Conservation (phyloP, 306 rosid genomes). For the Dicorynia guianensis region DNA sequence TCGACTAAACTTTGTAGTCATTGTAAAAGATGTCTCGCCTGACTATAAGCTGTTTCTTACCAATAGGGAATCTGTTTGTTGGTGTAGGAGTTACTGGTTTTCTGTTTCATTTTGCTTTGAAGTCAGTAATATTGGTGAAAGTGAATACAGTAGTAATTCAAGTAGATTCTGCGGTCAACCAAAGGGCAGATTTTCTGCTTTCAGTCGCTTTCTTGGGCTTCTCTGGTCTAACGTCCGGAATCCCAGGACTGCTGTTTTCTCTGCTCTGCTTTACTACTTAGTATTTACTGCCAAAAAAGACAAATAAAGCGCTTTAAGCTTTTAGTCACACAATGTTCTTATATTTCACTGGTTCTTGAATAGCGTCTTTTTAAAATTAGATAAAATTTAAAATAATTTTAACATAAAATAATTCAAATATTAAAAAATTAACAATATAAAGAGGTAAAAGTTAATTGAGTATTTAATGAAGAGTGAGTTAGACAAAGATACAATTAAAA, state of each 20-base stretch:
- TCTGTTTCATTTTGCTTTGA: slow-evolving; percentile 33
- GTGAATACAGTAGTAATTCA: slow-evolving; percentile 43
- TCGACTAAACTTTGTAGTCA: not conserved
- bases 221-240: slow-evolving; percentile 57
- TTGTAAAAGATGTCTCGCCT: not conserved
- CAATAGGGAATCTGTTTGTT: not conserved
- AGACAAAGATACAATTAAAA: too few species aligned
- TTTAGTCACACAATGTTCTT: not conserved
- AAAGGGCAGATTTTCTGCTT: slow-evolving; percentile 49
- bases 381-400: too few species aligned
- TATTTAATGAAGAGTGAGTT: too few species aligned
- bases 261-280: slow-evolving; percentile 46
- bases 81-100: slow-evolving; percentile 16
- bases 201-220: slow-evolving; percentile 40
- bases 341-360: too few species aligned
- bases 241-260: slow-evolving; percentile 62
- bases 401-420: too few species aligned
- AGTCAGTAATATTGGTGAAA: slow-evolving; percentile 39
- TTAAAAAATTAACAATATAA: too few species aligned
- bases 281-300: slow-evolving; percentile 52
- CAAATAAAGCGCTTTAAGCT: slow-evolving; percentile 42
- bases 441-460: too few species aligned
- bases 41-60: not conserved
- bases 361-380: too few species aligned
- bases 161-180: slow-evolving; percentile 54